Percentiles rank a stretch among this genome's conserved stretches.
These are phyloP conservation scores for Pseudogymnoascus verrucosus DNA, from an alignment of 2,329 filamentous ascomycete species.

Conservation along the genomic window DNA sequence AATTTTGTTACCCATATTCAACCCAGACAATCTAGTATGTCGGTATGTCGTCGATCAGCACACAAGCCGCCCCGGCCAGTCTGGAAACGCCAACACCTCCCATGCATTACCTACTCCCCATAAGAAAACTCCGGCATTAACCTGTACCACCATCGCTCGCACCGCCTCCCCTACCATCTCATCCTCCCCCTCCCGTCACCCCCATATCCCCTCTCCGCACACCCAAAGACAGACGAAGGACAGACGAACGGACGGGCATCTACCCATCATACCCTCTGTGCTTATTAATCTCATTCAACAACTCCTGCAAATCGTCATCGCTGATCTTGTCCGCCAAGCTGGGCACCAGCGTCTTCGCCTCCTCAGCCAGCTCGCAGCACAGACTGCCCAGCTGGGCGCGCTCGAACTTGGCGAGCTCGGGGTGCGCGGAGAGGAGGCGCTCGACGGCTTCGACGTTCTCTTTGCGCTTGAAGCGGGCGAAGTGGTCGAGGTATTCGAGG, in stretches of 20 bases:
- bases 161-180: neutral
- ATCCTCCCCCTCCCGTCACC: neutral
- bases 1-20: neutral
- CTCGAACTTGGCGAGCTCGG: slow-evolving; percentile 84
- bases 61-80: slow-evolving; percentile 7
- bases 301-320: slow-evolving; percentile 78
- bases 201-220: neutral
- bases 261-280: slow-evolving; percentile 36
- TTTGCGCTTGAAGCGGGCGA: slow-evolving; percentile 91
- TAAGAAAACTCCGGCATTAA: neutral
- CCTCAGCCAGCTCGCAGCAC: slow-evolving; percentile 86
- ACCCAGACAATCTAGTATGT: slow-evolving; percentile 1
- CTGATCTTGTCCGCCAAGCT: slow-evolving; percentile 81
- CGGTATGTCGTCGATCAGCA: neutral
- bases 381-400: slow-evolving; percentile 89
- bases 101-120: neutral
- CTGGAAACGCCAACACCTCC: slow-evolving; percentile 6
- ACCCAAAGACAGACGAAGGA: neutral
- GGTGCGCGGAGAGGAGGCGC: slow-evolving; percentile 69
- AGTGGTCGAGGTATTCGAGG: slow-evolving; percentile 85
- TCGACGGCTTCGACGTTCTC: slow-evolving; percentile 94
- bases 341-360: slow-evolving; percentile 93
- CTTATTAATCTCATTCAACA: slow-evolving; percentile 87
- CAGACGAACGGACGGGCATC: neutral
- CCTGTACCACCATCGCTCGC: neutral